A percentile compares a stretch with the other conserved stretches of the same genome.
These are phyloP conservation scores for Sphagnum fallax DNA, from an alignment of 228 moss, liverwort and hornwort genomes.

Conservation along the genomic window DNA sequence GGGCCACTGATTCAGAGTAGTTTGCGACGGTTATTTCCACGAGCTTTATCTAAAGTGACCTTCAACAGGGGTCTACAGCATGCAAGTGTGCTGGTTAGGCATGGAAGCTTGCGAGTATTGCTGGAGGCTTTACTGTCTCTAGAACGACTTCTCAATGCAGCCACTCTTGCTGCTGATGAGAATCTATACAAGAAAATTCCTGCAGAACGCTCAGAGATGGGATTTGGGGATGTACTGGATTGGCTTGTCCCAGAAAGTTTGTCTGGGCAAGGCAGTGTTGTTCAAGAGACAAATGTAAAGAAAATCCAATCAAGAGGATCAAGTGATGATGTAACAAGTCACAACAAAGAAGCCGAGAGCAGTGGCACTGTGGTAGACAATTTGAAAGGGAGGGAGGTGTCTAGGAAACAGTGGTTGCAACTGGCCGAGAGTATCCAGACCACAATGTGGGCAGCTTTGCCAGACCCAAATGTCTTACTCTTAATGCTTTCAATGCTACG, in stretches of 20 bases:
- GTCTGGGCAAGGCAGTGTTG: background rate
- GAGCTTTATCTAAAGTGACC: conserved; percentile 59
- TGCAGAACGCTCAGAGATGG: background rate
- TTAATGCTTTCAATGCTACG: conserved; percentile 50
- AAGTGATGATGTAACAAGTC: too few species aligned
- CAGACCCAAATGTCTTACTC: conserved; percentile 77
- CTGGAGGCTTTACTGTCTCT: conserved; percentile 67
- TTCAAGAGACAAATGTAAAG: conserved; percentile 9
- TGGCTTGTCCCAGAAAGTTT: too few species aligned
- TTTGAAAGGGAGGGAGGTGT: conserved; percentile 19
- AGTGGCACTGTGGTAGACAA: too few species aligned
- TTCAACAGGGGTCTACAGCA: conserved; percentile 95
- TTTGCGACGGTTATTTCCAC: conserved; percentile 66
- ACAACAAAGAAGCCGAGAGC: too few species aligned
- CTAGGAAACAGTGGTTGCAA: conserved; percentile 36
- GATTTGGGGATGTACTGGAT: background rate
- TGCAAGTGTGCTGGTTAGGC: conserved; percentile 68
- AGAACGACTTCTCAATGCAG: conserved; percentile 45
- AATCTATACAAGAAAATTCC: conserved; percentile 5
- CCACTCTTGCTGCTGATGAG: conserved; percentile 36
- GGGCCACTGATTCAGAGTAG: conserved; percentile 52
- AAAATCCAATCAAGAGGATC: too few species aligned
- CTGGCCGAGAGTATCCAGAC: conserved; percentile 74
- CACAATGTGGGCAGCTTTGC: conserved; percentile 67
- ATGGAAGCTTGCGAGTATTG: conserved; percentile 73